These are phyloP conservation scores for Achlya hypogyna DNA, from an alignment of 352 stramenopile species.

Conservation along the genomic window DNA sequence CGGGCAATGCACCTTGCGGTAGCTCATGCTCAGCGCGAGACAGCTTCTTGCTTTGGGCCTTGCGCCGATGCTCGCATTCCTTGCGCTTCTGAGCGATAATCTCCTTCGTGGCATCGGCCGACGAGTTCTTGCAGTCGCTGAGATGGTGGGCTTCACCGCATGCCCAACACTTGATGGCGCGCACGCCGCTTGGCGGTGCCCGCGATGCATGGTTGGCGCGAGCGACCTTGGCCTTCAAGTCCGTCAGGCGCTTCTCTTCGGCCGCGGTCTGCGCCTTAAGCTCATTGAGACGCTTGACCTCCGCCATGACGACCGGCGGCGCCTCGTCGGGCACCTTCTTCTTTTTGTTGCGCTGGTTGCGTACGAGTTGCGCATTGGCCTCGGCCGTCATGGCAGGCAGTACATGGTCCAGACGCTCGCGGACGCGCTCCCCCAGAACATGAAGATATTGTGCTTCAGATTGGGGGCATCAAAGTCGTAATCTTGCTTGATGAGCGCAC, in stretches of 20 bases:
- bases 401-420: background rate
- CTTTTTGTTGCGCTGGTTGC: background rate
- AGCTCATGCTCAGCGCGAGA: background rate
- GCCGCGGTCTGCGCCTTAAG: background rate
- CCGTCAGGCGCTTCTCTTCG: background rate
- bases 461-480: background rate
- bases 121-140: background rate
- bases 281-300: background rate
- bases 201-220: background rate
- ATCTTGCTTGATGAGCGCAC: background rate
- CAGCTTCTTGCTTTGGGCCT: background rate
- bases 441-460: background rate
- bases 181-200: background rate
- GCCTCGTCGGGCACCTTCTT: background rate
- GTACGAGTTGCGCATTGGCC: background rate
- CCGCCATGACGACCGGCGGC: background rate
- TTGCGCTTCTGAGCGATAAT: background rate
- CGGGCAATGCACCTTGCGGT: background rate
- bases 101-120: background rate
- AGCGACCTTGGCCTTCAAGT: background rate
- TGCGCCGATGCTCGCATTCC: background rate
- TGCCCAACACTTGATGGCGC: background rate
- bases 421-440: background rate
- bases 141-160: background rate
- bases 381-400: background rate